These are phyloP conservation scores for Aspergillus costaricaensis DNA, from an alignment of 2,329 filamentous ascomycete species.

Conservation along the genomic window DNA sequence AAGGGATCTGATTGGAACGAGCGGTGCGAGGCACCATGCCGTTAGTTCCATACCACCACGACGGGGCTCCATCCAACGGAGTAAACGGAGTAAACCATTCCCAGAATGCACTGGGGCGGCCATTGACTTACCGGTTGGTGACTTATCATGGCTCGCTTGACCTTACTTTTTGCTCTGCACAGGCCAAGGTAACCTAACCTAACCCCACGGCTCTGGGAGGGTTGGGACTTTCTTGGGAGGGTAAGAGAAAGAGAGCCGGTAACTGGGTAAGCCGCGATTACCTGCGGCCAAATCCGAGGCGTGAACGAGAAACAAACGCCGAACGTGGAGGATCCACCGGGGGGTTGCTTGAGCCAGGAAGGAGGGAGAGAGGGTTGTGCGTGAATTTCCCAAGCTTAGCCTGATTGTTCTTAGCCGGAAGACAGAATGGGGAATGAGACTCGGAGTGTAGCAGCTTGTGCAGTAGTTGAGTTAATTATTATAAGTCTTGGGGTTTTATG, in stretches of 20 bases:
- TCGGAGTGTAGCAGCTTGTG: background rate
- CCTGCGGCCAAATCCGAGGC: slow-evolving; percentile 20
- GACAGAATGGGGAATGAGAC: background rate
- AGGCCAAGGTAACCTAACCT: background rate
- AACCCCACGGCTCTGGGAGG: slow-evolving; percentile 4
- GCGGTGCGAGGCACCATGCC: slow-evolving; percentile 4
- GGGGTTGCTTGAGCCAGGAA: too few relatives aligned
- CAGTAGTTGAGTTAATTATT: background rate
- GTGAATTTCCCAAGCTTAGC: slow-evolving; percentile 9
- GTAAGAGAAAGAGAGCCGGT: background rate
- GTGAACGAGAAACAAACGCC: slow-evolving; percentile 5
- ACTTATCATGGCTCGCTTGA: slow-evolving; percentile 1
- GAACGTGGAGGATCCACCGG: slow-evolving; percentile 16
- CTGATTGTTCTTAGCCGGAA: slow-evolving; percentile 1
- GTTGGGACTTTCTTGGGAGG: too few relatives aligned
- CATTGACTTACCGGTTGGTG: background rate
- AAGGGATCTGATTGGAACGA: slow-evolving; percentile 1
- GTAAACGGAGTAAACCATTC: background rate
- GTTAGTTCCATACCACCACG: slow-evolving; percentile 7
- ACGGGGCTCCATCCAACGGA: background rate
- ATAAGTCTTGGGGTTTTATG: background rate
- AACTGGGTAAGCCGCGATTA: slow-evolving; percentile 16
- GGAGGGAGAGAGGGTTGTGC: slow-evolving; percentile 1
- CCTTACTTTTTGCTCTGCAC: slow-evolving; percentile 4
- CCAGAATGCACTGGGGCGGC: background rate